These are phyloP conservation scores for Seiridium unicorne DNA, from an alignment of 2,329 filamentous ascomycete species.

Conservation along the genomic window DNA sequence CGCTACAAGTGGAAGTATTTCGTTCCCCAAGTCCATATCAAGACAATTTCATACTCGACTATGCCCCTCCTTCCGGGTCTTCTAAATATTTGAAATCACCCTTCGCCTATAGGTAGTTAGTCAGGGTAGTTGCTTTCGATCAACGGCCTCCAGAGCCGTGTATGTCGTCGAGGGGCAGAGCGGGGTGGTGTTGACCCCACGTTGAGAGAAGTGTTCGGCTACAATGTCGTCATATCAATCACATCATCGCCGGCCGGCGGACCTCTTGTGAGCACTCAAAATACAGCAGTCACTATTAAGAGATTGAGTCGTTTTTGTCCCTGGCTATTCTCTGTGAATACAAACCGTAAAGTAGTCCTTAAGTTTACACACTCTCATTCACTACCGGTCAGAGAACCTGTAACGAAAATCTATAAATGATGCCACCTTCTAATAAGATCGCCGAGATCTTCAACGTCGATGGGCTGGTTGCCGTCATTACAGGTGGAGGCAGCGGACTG, in stretches of 20 bases:
- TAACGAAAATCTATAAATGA: background rate
- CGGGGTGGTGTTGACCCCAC: background rate
- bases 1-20: too few relatives aligned
- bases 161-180: background rate
- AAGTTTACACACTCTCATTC: background rate
- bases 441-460: conserved; percentile 4
- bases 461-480: conserved; percentile 5
- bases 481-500: conserved; percentile 2
- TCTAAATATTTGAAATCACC: too few relatives aligned
- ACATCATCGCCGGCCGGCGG: background rate
- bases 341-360: background rate
- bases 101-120: too few relatives aligned
- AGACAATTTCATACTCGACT: too few relatives aligned
- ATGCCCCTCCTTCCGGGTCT: too few relatives aligned
- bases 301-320: too few relatives aligned
- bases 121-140: too few relatives aligned
- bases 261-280: background rate
- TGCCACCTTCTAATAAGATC: conserved; percentile 4
- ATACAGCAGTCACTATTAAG: background rate
- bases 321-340: too few relatives aligned
- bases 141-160: too few relatives aligned
- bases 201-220: background rate
- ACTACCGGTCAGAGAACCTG: background rate
- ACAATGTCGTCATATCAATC: conserved; percentile 1
- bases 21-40: too few relatives aligned